Conservation (phyloP, 1,139 yeast genomes). For the Pichia sp. region DNA sequence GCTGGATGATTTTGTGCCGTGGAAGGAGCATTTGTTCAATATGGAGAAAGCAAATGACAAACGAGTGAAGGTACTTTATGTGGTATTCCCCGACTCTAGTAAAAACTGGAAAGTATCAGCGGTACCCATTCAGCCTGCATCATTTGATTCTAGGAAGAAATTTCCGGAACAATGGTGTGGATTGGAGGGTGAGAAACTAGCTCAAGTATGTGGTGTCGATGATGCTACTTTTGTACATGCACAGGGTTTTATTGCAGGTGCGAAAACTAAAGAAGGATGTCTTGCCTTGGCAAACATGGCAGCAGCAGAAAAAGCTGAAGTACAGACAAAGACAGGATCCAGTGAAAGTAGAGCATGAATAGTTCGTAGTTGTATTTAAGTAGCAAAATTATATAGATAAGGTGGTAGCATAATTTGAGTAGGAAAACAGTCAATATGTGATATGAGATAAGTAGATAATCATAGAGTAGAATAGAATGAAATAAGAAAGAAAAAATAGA, state of each 20-base stretch:
- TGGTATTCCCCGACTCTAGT: conserved; percentile 66
- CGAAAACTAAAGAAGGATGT: conserved; percentile 70
- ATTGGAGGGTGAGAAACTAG: conserved; percentile 72
- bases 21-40: conserved; percentile 85
- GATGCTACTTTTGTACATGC: conserved; percentile 92
- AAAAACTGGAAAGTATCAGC: conserved; percentile 84
- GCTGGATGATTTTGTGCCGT: conserved; percentile 70
- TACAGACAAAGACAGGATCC: too few species aligned
- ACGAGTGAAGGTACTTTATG: conserved; percentile 62
- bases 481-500: too few species aligned
- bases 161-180: conserved; percentile 91
- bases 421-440: too few species aligned
- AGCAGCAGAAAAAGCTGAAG: not conserved
- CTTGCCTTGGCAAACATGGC: conserved; percentile 52
- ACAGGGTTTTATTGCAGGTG: conserved; percentile 95
- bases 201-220: conserved; percentile 61
- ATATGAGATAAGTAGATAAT: too few species aligned
- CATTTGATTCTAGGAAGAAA: conserved; percentile 77
- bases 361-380: too few species aligned
- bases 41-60: conserved; percentile 56
- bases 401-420: too few species aligned
- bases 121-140: conserved; percentile 63
- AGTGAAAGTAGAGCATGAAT: too few species aligned
- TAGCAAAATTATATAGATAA: too few species aligned
- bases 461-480: too few species aligned